Evolutionary conservation across 2,329 filamentous ascomycete species (phyloP).

Genomic region (Apiospora koreana): DNA sequence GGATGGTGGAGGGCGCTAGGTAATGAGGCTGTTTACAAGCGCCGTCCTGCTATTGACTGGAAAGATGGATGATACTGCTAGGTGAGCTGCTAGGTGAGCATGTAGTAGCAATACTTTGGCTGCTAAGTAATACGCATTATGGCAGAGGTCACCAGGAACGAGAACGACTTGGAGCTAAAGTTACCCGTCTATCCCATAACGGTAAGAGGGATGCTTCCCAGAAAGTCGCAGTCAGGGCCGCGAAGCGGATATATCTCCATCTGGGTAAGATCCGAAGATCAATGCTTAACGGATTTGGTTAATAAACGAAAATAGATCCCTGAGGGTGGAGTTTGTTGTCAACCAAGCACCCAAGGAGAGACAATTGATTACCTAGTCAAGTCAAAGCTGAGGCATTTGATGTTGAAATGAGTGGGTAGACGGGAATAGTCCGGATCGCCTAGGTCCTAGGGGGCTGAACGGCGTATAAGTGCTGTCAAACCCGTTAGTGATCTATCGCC

Average conservation of each 20-base stretch:
- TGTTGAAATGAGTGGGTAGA: slow-evolving; percentile 1
- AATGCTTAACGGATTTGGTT: background rate
- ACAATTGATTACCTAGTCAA: background rate
- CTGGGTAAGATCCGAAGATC: background rate
- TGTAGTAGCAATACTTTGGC: background rate
- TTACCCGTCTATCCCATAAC: background rate
- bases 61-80: background rate
- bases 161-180: background rate
- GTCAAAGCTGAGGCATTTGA: slow-evolving; percentile 3
- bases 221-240: background rate
- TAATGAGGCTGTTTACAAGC: background rate
- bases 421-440: slow-evolving; percentile 2
- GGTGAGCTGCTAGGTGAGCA: too few relatives aligned
- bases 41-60: background rate
- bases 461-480: background rate
- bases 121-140: background rate
- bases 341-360: background rate
- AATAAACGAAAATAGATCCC: background rate
- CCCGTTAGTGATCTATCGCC: background rate
- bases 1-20: background rate
- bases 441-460: background rate
- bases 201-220: background rate
- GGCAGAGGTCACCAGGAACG: background rate
- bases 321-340: background rate
- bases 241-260: background rate